Evolutionary conservation across 2,329 filamentous ascomycete species (phyloP).

Genomic region (Penicillium sp.): DNA sequence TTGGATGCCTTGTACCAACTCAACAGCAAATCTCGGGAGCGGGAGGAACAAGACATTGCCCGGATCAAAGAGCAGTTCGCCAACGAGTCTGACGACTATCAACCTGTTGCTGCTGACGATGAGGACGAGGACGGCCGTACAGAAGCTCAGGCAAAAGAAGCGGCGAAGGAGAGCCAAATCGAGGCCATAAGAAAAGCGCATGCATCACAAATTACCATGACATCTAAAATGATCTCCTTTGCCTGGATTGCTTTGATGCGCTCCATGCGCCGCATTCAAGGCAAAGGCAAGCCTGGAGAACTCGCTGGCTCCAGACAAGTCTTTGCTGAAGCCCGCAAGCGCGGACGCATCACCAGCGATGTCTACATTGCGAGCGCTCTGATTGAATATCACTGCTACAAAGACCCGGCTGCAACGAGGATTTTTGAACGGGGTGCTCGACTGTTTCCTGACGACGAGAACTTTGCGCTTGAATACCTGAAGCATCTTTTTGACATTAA

Average conservation of each 20-base stretch:
- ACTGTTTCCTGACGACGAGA: constrained; percentile 88
- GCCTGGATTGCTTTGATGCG: constrained; percentile 94
- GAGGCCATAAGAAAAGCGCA: constrained; percentile 62
- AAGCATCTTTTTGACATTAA: constrained; percentile 91
- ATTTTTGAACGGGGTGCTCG: constrained; percentile 94
- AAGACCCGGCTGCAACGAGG: constrained; percentile 85
- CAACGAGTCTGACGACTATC: constrained; percentile 35
- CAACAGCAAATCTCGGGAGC: constrained; percentile 65
- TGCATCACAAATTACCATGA: constrained; percentile 66
- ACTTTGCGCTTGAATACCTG: constrained; percentile 91
- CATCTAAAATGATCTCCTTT: constrained; percentile 83
- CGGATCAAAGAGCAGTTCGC: constrained; percentile 54
- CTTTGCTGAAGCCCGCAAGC: constrained; percentile 82
- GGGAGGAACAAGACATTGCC: constrained; percentile 59
- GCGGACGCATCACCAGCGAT: constrained; percentile 85
- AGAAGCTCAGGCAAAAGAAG: constrained; percentile 48
- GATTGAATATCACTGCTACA: constrained; percentile 94
- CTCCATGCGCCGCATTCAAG: constrained; percentile 90
- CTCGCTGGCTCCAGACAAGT: constrained; percentile 74
- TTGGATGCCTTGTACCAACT: constrained; percentile 85
- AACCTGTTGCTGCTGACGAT: constrained; percentile 40
- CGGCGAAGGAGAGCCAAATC: constrained; percentile 52
- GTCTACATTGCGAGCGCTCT: constrained; percentile 91
- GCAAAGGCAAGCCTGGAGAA: constrained; percentile 68
- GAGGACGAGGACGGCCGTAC: constrained; percentile 54